Base-by-base conservation (phyloP, 2,329 filamentous ascomycete genomes). In the Ceratocystiopsis brevicomis region DNA sequence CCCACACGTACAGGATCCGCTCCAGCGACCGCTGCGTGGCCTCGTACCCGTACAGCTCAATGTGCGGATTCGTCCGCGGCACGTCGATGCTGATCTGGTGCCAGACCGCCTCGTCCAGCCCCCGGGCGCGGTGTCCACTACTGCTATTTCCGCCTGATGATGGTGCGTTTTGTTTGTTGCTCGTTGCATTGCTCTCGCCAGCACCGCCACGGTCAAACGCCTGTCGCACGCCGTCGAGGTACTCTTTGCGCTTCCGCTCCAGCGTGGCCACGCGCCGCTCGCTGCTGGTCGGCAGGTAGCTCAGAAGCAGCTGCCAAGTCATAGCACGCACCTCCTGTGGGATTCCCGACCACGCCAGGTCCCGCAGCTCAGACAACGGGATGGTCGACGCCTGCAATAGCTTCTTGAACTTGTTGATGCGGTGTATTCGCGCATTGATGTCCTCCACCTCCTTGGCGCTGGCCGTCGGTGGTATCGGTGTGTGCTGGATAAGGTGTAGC, bases 31-130 rank as follows among this genome's bases (percentile, higher is more conserved):
- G 70, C 58, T 98, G 90, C 1, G 92, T 98, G 5, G 88, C 88
- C 60, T 96, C 88, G 56, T 94, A 96, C 51, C 84, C 75, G 61
- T 98, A 98, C 0, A 98, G 69, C 52, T 92, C 83, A 43, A 98
- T 79, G 60, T 96, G 90, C 12, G 90, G 90, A 56, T 94, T 96
- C 4, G 90, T 98, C 41, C 90, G 76, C 3, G 90, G 90, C 18
- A 96, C 84, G 56, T 98, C 90, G 55, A 98, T 98, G 60, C 86
- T 95, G 61, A 98, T 96, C 57, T 98, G 90, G 63, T 98, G 90
- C 90, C 90, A 98, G 46, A 98, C 78, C n/a, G 85, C 81, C 64
- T 98, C 90, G 53, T 98, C 92, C 16, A 98, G 64, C 2, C 73
- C 63, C 9, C 49, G 48, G 14, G 50, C 46, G 4, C 48, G 14